Evolutionary conservation across 2,329 filamentous ascomycete genomes (phyloP), one percentile per base, ranked within the genome.

Genomic region (Trichoderma sp.): DNA sequence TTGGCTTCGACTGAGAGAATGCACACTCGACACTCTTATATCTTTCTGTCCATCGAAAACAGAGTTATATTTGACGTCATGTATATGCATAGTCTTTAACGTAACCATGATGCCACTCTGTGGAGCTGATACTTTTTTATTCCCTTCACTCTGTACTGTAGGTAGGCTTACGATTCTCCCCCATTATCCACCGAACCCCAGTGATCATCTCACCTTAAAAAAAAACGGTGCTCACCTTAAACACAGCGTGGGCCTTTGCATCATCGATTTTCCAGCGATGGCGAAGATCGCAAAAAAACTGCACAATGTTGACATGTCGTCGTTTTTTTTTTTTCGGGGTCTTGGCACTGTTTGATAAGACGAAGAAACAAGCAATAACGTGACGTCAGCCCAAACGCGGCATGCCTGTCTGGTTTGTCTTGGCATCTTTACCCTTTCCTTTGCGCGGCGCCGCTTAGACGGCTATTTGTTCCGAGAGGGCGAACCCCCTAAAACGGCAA

Each of bases 31-130:
- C 19, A 40, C 29, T 55, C 19, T 14, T 40, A 21, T 31, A 27
- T 24, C 52, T 29, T 21, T 21, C 21, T 11, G 24, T 16, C 8
- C 4, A 11, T 27, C 1, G 13, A 24, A 24, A 49, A 21, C 21
- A 13, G 13, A 49, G 11, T 10, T 16, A 24, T 24, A 6, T 21
- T 57, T 65, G 62, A 65, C 62, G 62, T 65, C 52, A 65, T 65
- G 19, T 24, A 37, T 6, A 31, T 5, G 6, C 11, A 6, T 3
- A 35, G 63, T 65, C 27, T 33, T 58, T n/a, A 29, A 49, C 60
- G 61, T 69, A 65, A 65, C 19, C 4, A 64, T 65, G 59, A 69
- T 65, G 68, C 68, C 35, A 66, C 35, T 65, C 27, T 47, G 59
- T 69, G 68, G 68, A 52, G 60, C 57, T 43, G 27, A 37, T 53